phyloP scores from a whole-genome alignment of 2,329 filamentous ascomycete genomes.

The Colletotrichum ledebouriae region DNA sequence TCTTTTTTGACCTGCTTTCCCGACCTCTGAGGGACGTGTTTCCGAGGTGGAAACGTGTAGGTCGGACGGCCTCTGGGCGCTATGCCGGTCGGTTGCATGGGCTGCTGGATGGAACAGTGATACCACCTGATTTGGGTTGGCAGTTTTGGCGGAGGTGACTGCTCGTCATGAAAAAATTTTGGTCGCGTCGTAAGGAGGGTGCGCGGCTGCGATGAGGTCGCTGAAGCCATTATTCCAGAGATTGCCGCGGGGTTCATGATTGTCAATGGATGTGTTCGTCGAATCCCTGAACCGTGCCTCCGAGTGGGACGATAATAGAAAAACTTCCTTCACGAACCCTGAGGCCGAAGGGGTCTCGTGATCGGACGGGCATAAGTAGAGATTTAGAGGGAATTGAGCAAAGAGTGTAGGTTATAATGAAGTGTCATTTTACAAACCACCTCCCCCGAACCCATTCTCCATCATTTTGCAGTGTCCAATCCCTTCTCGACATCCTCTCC shows the following conservation, averaged over 20 bases:
- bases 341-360: neutral
- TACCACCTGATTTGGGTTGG: no score
- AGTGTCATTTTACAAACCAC: slow-evolving; percentile 21
- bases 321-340: neutral
- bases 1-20: neutral
- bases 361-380: neutral
- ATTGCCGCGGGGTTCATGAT: slow-evolving; percentile 25
- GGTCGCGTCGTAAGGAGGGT: no score
- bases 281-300: slow-evolving; percentile 12
- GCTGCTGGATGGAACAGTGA: neutral
- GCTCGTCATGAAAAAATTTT: no score
- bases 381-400: slow-evolving; percentile 2
- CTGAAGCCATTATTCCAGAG: neutral
- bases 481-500: neutral
- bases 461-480: slow-evolving; percentile 25
- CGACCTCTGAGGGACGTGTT: slow-evolving; percentile 25
- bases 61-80: slow-evolving; percentile 22
- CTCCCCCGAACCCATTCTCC: neutral
- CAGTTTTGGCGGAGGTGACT: neutral
- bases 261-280: neutral
- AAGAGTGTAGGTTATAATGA: slow-evolving; percentile 27
- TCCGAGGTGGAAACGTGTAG: slow-evolving; percentile 26
- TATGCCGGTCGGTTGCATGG: slow-evolving; percentile 12
- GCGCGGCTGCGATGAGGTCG: no score
- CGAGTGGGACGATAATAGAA: slow-evolving; percentile 18